Conservation (phyloP, 2,329 filamentous ascomycete genomes). For the Penicillium sp. region DNA sequence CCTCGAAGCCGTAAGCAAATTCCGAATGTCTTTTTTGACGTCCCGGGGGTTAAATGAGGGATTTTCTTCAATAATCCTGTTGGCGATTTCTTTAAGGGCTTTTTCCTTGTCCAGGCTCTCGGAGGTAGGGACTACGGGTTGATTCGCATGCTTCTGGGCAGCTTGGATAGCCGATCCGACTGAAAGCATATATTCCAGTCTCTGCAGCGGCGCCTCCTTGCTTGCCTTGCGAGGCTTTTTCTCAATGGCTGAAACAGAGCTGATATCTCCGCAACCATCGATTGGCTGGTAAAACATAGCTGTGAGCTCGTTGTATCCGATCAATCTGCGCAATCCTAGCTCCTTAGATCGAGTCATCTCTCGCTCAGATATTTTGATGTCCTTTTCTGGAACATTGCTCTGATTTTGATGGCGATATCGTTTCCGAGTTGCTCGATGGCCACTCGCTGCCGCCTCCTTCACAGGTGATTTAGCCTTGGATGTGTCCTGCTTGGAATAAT, state of each 20-base stretch:
- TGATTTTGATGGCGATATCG: neutral
- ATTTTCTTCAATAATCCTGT: conserved; percentile 4
- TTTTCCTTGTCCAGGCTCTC: conserved; percentile 22
- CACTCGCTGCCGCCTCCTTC: neutral
- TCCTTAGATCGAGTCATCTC: neutral
- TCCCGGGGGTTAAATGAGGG: neutral
- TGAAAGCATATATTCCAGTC: neutral
- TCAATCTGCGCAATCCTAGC: neutral
- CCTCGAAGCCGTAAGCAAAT: conserved; percentile 25
- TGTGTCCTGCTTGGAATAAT: neutral
- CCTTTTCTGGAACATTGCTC: neutral
- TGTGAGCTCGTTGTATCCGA: neutral
- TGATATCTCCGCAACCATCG: neutral
- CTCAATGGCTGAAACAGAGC: too few relatives aligned
- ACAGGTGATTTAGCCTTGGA: neutral
- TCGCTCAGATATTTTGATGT: neutral
- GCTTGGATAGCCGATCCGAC: conserved; percentile 20
- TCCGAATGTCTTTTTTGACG: neutral
- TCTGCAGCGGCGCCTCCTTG: neutral
- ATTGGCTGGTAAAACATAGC: neutral
- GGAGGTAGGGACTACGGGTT: conserved; percentile 25
- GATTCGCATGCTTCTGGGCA: conserved; percentile 26
- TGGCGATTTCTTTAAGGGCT: conserved; percentile 35
- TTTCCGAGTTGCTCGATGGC: neutral
- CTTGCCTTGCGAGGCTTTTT: neutral